Evolutionary conservation across 2,329 filamentous ascomycete species (phyloP).

Genomic region (Pyrenophora teres): DNA sequence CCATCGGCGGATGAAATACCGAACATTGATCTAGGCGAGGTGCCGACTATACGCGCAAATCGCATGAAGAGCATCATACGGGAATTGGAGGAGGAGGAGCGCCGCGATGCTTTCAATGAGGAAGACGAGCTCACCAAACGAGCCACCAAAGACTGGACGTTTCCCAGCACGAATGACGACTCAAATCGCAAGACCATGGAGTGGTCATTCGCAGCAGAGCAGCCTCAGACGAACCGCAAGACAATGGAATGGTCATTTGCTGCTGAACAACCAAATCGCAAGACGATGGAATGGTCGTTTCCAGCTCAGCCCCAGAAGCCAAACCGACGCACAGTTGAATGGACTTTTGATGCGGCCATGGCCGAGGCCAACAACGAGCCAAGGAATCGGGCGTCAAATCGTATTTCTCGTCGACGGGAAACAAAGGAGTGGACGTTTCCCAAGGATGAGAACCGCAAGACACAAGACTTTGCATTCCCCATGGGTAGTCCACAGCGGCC

Average conservation of each 20-base stretch:
- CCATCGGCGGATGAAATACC: conserved; percentile 40
- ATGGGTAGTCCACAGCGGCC: conserved; percentile 43
- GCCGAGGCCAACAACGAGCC: conserved; percentile 44
- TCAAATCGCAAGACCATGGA: conserved; percentile 56
- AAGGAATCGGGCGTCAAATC: conserved; percentile 37
- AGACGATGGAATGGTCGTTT: conserved; percentile 61
- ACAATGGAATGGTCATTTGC: conserved; percentile 56
- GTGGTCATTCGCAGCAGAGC: conserved; percentile 57
- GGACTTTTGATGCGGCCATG: conserved; percentile 55
- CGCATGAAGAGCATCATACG: conserved; percentile 55
- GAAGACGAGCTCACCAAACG: conserved; percentile 42
- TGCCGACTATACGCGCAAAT: conserved; percentile 62
- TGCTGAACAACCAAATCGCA: conserved; percentile 43
- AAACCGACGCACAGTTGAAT: conserved; percentile 53
- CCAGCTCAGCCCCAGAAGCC: conserved; percentile 36
- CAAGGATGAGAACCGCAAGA: conserved; percentile 36
- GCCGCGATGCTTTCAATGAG: conserved; percentile 33
- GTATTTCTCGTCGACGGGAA: conserved; percentile 39
- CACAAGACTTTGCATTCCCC: conserved; percentile 44
- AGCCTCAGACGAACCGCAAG: conserved; percentile 45
- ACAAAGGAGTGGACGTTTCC: conserved; percentile 41
- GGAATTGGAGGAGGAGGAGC: conserved; percentile 50
- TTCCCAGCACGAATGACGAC: conserved; percentile 51
- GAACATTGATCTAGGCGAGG: conserved; percentile 54
- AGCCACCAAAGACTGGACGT: conserved; percentile 60